Base-by-base conservation (phyloP, 257 asterid genomes). In the Lavandula angustifolia region DNA sequence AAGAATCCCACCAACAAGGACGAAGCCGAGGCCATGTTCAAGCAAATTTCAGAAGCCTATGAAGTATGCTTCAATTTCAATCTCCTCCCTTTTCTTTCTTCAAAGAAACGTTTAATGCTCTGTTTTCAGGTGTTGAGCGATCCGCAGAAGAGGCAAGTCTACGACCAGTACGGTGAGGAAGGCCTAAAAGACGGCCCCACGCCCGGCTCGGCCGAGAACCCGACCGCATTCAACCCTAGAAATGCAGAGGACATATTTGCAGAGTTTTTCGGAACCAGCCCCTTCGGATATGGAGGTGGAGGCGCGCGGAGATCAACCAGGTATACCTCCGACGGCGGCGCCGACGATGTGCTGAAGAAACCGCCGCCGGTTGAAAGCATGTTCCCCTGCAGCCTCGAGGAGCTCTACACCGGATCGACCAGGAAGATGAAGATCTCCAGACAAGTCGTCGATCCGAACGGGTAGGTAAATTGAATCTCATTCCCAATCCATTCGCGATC, bases 201-300 rank as follows among this genome's bases (percentile, higher is more conserved):
- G 3, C 82, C 91, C 37, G 95, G 83, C 38, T 77, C 96, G 22
- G 42, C 75, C 1, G 87, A 60, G 2, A 64, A 72, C 63, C 71
- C 70, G 13, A 80, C 82, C 29, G 88, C 85, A 4, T 81, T 78
- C 77, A 84, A 85, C 68, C 88, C 91, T 0, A 66, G 95, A 35
- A 79, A 85, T 3, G 99, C 99, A 7, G 97, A 94, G 73, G 98
- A 92, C 49, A 89, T 92, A 6, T 92, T 92, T 29, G 96, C 97
- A 0, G 98, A 92, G 66, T 92, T 94, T 41, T 90, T 90, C 13
- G 97, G 96, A n/a, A 87, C 87, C 46, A 86, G 97, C 54, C 97
- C 97, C 0, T 88, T 88, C 10, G 87, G 80, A 18, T 88, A 72
- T 38, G 94, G 89, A 43, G 74, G 95, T 1, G 43, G 86, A 0